A percentile compares a stretch with the other conserved stretches of the same genome.
phyloP scores from a whole-genome alignment of 495 filamentous ascomycete species.

The Tuber microsphaerosporum region DNA sequence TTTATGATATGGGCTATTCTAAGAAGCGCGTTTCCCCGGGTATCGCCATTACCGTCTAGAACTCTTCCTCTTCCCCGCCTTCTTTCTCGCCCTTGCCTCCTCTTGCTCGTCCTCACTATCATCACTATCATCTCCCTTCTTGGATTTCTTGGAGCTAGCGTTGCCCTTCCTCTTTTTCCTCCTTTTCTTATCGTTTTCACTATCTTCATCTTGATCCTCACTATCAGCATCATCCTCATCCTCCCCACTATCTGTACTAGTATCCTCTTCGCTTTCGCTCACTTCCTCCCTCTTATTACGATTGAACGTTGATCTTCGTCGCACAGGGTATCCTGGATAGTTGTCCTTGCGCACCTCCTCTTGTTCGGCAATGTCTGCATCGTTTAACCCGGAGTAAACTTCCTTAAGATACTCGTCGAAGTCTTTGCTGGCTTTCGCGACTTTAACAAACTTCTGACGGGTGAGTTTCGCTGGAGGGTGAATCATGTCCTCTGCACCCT shows the following conservation, averaged over 20 bases:
- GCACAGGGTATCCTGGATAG: not conserved
- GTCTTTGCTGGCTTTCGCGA: not conserved
- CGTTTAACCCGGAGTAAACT: not conserved
- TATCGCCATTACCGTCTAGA: not conserved
- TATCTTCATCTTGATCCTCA: not conserved
- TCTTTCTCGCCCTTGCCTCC: not conserved
- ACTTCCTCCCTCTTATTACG: not conserved
- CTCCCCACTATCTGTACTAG: not conserved
- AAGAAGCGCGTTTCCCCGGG: not conserved
- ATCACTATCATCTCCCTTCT: not conserved
- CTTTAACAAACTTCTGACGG: not conserved
- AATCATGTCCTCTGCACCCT: not conserved
- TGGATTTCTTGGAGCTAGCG: not conserved
- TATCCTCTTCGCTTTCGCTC: not conserved
- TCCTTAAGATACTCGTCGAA: not conserved
- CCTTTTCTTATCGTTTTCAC: not conserved
- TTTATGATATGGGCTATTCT: not conserved
- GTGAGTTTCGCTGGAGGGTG: not conserved
- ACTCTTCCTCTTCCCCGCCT: not conserved
- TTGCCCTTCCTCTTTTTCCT: not conserved
- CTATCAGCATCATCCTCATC: not conserved
- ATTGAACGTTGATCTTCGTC: not conserved
- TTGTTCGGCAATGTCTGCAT: not conserved
- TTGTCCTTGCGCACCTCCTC: not conserved
- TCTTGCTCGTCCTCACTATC: not conserved